Percentiles rank a stretch among this genome's conserved stretches.
Conservation (phyloP, 1,284 basidiomycete genomes). For the Naganishia sp. region DNA sequence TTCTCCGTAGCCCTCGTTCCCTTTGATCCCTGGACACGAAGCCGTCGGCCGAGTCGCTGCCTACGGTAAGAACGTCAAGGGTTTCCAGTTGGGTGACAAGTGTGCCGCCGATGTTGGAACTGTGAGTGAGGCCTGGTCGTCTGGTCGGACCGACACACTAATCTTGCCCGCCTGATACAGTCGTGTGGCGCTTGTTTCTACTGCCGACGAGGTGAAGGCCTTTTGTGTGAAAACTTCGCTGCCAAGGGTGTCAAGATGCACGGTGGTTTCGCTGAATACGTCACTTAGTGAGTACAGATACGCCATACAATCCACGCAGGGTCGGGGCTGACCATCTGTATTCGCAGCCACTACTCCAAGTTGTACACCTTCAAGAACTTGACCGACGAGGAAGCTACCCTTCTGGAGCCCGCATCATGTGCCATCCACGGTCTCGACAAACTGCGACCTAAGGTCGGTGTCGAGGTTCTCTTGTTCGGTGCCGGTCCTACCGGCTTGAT, state of each 20-base stretch:
- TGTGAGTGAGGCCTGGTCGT: conserved; percentile 8
- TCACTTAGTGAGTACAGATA: conserved; percentile 63
- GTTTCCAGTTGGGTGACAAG: conserved; percentile 69
- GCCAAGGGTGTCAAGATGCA: conserved; percentile 71
- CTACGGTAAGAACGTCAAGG: conserved; percentile 69
- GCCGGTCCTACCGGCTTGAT: conserved; percentile 72
- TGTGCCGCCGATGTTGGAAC: conserved; percentile 70
- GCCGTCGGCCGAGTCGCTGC: conserved; percentile 69
- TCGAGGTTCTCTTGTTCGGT: conserved; percentile 71
- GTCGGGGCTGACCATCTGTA: conserved; percentile 55
- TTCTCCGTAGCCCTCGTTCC: conserved; percentile 24
- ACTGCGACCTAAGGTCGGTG: conserved; percentile 71
- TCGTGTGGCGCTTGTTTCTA: conserved; percentile 74
- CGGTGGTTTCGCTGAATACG: conserved; percentile 85
- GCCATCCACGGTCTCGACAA: conserved; percentile 86
- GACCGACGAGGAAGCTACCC: conserved; percentile 79
- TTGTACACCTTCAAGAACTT: conserved; percentile 81
- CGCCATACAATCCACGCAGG: not conserved
- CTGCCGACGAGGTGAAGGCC: conserved; percentile 73
- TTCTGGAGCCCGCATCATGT: conserved; percentile 84
- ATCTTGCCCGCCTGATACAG: conserved; percentile 2
- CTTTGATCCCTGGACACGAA: conserved; percentile 81
- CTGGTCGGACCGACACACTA: not conserved
- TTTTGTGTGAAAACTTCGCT: conserved; percentile 74
- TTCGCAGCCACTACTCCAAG: conserved; percentile 61